Evolutionary conservation across 805 yeast species (phyloP), one percentile per base, ranked within the genome.

Genomic region (Candida yuanshanica): DNA sequence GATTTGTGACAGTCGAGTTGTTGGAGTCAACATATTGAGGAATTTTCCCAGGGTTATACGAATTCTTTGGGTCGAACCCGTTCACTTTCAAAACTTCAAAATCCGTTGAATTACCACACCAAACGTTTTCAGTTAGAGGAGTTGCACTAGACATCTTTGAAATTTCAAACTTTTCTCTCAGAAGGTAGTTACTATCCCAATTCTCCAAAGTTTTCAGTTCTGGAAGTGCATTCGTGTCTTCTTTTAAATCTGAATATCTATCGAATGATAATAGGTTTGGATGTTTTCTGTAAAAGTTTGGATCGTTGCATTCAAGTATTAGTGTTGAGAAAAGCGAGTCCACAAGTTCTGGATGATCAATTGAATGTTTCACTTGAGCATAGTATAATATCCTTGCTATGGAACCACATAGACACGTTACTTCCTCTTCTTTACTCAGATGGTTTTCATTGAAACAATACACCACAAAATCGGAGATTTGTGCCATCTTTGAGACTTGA

Each of bases 91-190:
- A 55, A 5, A 60, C 61, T 45, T 79, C 81, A 55, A 69, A 77
- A 58, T 90, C 96, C 49, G 85, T 77, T 1, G 79, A 66, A 55
- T 90, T 91, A 2, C 98, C 98, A 38, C 83, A 70, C 90, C 91
- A 90, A 6, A 89, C 74, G 37, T 75, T 68, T 7, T 57, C 46
- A 13, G 58, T 55, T 2, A 86, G 64, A 11, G 68, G 72, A 0
- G 93, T 75, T 0, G 95, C 95, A 9, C 86, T 70, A 1, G 95
- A 82, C 90, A 90, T 83, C 55, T 76, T 77, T 1, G 88, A 69
- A 38, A 88, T 82, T 59, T 90, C 96, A n/a, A 84, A 67, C 45
- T 83, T 78, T 58, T 90, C 97, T 53, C 83, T 78, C 47, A 77
- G 70, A 17, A 74, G 67, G 53, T 81, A 79, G 51, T 86, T 84